A percentile compares a stretch with the other conserved stretches of the same genome.
Conservation (phyloP, 352 stramenopile species). For the Pythium graminicola region DNA sequence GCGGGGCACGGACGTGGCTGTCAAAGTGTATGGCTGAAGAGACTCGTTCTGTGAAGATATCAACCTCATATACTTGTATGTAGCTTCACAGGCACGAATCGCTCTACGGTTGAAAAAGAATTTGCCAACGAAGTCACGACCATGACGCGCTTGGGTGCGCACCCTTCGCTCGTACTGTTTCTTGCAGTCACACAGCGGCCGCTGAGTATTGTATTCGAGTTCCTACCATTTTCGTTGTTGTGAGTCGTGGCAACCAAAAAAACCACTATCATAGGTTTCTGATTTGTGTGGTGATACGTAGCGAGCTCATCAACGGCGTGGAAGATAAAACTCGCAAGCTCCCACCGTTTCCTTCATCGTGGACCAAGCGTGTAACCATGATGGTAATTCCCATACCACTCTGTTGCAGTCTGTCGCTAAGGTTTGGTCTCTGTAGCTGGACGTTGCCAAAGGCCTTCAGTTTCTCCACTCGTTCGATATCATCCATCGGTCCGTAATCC, state of each 20-base stretch:
- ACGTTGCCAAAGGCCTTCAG: constrained; percentile 59
- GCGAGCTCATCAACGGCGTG: constrained; percentile 69
- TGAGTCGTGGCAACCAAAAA: constrained; percentile 27
- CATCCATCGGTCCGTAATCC: constrained; percentile 49
- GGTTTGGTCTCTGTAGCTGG: too few species aligned
- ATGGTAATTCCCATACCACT: too few species aligned
- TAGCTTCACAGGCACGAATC: constrained; percentile 52
- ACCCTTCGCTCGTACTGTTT: constrained; percentile 67
- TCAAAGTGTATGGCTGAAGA: constrained; percentile 50
- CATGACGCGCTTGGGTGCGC: constrained; percentile 53
- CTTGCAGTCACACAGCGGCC: constrained; percentile 55
- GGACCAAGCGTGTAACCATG: constrained; percentile 73
- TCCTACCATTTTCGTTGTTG: constrained; percentile 75
- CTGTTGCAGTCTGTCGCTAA: too few species aligned
- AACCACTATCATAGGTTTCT: neutral
- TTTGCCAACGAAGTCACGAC: constrained; percentile 74
- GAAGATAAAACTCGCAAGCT: constrained; percentile 46
- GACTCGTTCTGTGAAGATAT: neutral
- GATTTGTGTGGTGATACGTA: constrained; percentile 12
- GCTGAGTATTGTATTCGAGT: constrained; percentile 65
- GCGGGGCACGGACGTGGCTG: constrained; percentile 62
- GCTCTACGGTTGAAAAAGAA: constrained; percentile 47
- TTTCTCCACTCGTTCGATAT: constrained; percentile 81
- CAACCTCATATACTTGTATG: neutral
- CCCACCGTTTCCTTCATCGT: constrained; percentile 57